phyloP scores from a whole-genome alignment of 148 eudicot species.

The Nepenthes mirabilis region DNA sequence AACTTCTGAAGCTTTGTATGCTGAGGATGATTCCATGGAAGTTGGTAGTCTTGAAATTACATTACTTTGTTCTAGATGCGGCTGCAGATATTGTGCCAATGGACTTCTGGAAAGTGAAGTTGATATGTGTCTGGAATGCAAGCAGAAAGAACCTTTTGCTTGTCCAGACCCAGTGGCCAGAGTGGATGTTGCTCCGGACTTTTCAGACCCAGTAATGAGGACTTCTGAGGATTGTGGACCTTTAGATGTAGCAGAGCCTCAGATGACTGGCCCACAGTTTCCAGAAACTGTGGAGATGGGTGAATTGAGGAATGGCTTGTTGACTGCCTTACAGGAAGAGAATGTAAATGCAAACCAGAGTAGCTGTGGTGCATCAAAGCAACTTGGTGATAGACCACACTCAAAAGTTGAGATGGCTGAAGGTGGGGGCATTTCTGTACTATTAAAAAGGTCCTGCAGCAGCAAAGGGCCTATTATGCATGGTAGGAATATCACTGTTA shows the following conservation, averaged over 20 bases:
- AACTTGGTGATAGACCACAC: slow-evolving; percentile 10
- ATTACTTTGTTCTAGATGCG: slow-evolving; percentile 55
- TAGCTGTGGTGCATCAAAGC: slow-evolving; percentile 12
- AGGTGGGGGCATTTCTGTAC: slow-evolving; percentile 71
- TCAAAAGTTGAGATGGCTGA: slow-evolving; percentile 27
- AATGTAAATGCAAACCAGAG: slow-evolving; percentile 10
- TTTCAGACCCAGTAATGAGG: slow-evolving; percentile 10
- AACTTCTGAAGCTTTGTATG: slow-evolving; percentile 16
- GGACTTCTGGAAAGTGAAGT: slow-evolving; percentile 34
- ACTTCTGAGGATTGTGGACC: slow-evolving; percentile 15
- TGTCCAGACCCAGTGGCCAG: slow-evolving; percentile 9
- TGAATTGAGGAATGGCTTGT: slow-evolving; percentile 11
- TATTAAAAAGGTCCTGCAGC: slow-evolving; percentile 54
- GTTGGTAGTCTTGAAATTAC: slow-evolving; percentile 16
- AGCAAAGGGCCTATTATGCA: slow-evolving; percentile 47
- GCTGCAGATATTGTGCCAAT: slow-evolving; percentile 23
- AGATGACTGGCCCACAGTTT: slow-evolving; percentile 13
- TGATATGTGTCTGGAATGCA: slow-evolving; percentile 56
- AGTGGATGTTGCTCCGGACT: slow-evolving; percentile 11
- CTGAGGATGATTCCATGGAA: slow-evolving; percentile 12
- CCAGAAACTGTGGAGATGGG: slow-evolving; percentile 11
- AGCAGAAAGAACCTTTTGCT: slow-evolving; percentile 13
- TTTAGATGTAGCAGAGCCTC: slow-evolving; percentile 14
- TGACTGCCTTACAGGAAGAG: slow-evolving; percentile 11
- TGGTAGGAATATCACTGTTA: slow-evolving; percentile 58